phyloP scores from a whole-genome alignment of 176 grass and related monocot species.

The Bothriochloa decipiens region DNA sequence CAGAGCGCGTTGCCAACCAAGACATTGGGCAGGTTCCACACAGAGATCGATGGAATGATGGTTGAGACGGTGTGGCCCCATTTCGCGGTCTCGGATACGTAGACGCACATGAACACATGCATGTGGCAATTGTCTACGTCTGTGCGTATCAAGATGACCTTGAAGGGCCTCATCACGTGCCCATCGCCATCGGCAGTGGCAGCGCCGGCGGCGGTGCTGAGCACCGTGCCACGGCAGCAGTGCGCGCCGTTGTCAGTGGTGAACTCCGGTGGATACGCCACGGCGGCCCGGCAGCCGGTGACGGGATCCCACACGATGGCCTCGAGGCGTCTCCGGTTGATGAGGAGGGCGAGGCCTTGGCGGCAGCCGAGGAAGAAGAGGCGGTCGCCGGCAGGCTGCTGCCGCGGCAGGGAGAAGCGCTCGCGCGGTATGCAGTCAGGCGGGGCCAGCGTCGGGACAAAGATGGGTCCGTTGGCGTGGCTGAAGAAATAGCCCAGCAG shows the following conservation, averaged over 20 bases:
- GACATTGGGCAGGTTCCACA: neutral
- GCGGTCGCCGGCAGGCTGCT: neutral
- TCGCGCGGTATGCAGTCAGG: neutral
- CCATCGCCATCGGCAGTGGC: neutral
- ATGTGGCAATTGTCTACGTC: neutral
- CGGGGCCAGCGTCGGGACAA: neutral
- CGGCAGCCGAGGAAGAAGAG: neutral
- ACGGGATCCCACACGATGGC: neutral
- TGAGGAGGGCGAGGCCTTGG: constrained; percentile 9
- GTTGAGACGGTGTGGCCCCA: neutral
- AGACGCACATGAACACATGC: neutral
- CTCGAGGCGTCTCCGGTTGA: neutral
- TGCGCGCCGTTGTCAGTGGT: neutral
- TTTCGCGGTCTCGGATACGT: neutral
- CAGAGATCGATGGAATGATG: neutral
- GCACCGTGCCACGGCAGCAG: neutral
- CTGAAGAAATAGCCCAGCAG: neutral
- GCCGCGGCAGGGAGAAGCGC: neutral
- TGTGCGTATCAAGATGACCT: neutral
- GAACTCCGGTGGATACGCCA: neutral
- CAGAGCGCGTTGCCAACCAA: neutral
- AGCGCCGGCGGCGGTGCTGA: neutral
- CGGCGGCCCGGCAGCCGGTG: neutral
- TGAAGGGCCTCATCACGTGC: neutral
- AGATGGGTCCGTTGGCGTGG: neutral